Base-by-base conservation (phyloP, 2,329 filamentous ascomycete species). In the Fusarium sp. region DNA sequence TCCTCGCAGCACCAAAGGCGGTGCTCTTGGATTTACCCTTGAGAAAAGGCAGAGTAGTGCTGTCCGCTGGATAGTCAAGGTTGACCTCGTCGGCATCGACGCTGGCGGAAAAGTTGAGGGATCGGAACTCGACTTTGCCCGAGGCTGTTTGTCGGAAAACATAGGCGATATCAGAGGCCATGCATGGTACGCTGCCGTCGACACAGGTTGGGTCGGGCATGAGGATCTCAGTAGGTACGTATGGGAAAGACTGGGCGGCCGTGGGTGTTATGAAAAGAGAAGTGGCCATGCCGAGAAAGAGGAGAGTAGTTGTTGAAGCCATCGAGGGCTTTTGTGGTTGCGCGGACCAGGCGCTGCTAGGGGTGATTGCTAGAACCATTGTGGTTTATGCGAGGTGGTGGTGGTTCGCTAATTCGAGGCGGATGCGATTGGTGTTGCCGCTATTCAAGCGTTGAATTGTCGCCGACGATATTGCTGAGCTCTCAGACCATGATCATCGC, bases 221-320 rank as follows among this genome's bases (percentile, higher is more conserved):
- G 58, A 95, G 85, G 51, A 96, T 85, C 28, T 86, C 88, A 1
- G 93, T 93, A 4, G 93, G 91, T 55, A 89, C 89, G 81, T 96
- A 97, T 24, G 93, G 93, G 51, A 93, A 84, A 47, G 77, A 77
- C 71, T 83, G 81, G 50, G 83, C 81, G 8, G 77, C 72, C 36
- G 74, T 67, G 10, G 64, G 51, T 6, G 68, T 47, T 26, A 49
- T 62, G 21, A 71, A 21, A 7, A 68, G 49, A n/a, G 68, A 40
- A 6, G 62, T 56, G n/a, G 56, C 32, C 3, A 48, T 40, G 28
- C 38, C 38, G 21, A 62, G n/a, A 15, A 64, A 23, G 28, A 69
- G 6, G 23, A 69, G 50, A 40, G 59, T 46, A 32, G 55, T 49
- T 28, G 56, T 53, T 17, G 42, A 50, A 21, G 46, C 44, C 36